Conservation (phyloP, 2,329 filamentous ascomycete species). For the Botryosphaeria dothidea region DNA sequence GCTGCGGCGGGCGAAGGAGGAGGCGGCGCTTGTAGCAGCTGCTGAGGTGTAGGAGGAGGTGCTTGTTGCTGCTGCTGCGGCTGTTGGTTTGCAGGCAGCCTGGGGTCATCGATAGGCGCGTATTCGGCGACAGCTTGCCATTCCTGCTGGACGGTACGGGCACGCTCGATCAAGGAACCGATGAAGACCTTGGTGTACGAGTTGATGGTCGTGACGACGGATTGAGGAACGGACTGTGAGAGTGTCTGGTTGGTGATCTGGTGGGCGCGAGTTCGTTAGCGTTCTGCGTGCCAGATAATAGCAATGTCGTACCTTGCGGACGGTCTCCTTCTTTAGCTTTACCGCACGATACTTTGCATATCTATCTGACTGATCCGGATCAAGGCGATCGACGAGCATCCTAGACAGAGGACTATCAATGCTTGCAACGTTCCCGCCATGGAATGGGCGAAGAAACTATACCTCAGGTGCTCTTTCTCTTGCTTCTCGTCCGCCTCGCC, state of each 20-base stretch:
- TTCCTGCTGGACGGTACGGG: slow-evolving; percentile 69
- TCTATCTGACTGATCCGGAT: slow-evolving; percentile 65
- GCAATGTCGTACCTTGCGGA: slow-evolving; percentile 58
- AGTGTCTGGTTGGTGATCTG: slow-evolving; percentile 78
- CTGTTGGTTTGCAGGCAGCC: slow-evolving; percentile 31
- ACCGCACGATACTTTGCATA: slow-evolving; percentile 72
- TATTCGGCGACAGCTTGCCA: slow-evolving; percentile 59
- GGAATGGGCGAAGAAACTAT: background rate
- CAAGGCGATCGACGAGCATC: slow-evolving; percentile 66
- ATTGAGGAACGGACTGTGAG: slow-evolving; percentile 73
- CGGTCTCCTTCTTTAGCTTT: slow-evolving; percentile 67
- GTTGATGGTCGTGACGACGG: slow-evolving; percentile 73
- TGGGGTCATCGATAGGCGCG: slow-evolving; percentile 57
- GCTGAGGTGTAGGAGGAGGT: slow-evolving; percentile 2
- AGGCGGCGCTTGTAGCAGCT: slow-evolving; percentile 32
- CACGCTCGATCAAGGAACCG: slow-evolving; percentile 72
- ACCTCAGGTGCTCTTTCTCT: slow-evolving; percentile 65
- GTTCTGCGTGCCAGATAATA: background rate
- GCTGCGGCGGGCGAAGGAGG: slow-evolving; percentile 30
- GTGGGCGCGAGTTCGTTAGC: background rate
- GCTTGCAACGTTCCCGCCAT: background rate
- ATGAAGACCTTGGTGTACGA: slow-evolving; percentile 76
- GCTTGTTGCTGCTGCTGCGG: slow-evolving; percentile 6
- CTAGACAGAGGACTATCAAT: slow-evolving; percentile 23
- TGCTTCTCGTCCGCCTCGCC: slow-evolving; percentile 63